Conservation (phyloP, 495 filamentous ascomycete genomes). For the Xylaria longipes region DNA sequence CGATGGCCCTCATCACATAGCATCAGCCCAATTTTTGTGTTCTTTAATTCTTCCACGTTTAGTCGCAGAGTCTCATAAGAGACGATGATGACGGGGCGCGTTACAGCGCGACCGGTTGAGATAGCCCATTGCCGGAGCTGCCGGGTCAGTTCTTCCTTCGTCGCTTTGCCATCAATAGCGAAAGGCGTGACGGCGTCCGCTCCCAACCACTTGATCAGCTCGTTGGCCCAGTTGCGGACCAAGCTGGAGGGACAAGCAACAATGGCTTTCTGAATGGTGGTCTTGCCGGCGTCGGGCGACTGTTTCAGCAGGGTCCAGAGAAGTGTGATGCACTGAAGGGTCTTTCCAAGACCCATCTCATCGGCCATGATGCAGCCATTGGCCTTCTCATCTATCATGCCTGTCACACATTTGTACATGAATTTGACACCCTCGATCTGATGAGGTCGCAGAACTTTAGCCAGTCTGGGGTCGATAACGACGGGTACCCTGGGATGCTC, state of each 20-base stretch:
- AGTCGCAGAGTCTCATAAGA: slow-evolving; percentile 96
- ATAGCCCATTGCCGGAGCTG: slow-evolving; percentile 97
- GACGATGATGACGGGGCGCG: slow-evolving; percentile 96
- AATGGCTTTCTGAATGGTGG: slow-evolving; percentile 95
- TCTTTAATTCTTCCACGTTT: slow-evolving; percentile 85
- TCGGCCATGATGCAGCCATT: slow-evolving; percentile 99
- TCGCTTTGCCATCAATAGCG: slow-evolving; percentile 94
- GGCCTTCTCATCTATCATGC: slow-evolving; percentile 90
- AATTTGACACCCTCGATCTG: slow-evolving; percentile 99
- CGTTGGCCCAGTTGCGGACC: slow-evolving; percentile 98
- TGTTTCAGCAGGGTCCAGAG: slow-evolving; percentile 99
- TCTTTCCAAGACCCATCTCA: slow-evolving; percentile 98
- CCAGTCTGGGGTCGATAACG: slow-evolving; percentile 90
- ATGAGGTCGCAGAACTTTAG: slow-evolving; percentile 93
- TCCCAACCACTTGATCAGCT: slow-evolving; percentile 93
- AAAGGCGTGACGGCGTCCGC: slow-evolving; percentile 91
- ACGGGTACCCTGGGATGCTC: slow-evolving; percentile 90
- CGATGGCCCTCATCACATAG: slow-evolving; percentile 99
- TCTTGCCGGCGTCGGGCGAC: slow-evolving; percentile 89
- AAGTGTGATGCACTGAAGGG: slow-evolving; percentile 69
- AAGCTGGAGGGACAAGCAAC: slow-evolving; percentile 98
- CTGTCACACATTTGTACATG: slow-evolving; percentile 91
- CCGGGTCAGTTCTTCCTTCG: slow-evolving; percentile 86
- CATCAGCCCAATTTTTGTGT: slow-evolving; percentile 88
- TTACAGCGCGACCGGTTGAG: slow-evolving; percentile 85